Evolutionary conservation across 176 grass and related monocot genomes (phyloP), one percentile per base, ranked within the genome.

Genomic region (Avena sativa): DNA sequence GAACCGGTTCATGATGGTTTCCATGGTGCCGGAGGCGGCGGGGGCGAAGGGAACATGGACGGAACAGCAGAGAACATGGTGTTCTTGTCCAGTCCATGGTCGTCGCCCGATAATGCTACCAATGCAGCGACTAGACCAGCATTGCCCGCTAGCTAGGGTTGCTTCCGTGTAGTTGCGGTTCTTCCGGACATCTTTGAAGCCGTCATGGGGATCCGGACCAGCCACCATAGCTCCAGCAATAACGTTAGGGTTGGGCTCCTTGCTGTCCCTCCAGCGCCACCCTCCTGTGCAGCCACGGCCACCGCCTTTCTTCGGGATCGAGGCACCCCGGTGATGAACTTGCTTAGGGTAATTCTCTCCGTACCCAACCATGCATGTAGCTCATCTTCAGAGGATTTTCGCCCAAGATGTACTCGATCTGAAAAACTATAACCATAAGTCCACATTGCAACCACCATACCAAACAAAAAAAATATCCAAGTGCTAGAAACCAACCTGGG

Each of bases 331-430:
- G 46, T 98, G 96, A 89, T 98, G 93, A 76, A 95, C 96, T 76
- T 81, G 93, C 89, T 95, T 95, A 28, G 96, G 96, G 66, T 92
- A 95, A 65, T 48, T 90, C 0, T 78, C 86, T 70, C 92, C 88
- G 2, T 86, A 92, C 52, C 96, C 96, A 49, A 98, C 93, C 40
- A 98, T 86, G 60, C 28, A 30, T 30, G 28, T 95, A 95, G 58
- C 93, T 98, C 96, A 95, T 95, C 89, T 98, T 95, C 75, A 86
- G 72, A 62, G 92, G 96, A 79, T 98, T 98, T 71, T 98, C 95
- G 20, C 96, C 96, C n/a, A 98, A 81, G 70, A 98, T 89, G 70
- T 98, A 98, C 60, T 94, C 81, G 10, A 98, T 88, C 96, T 98
- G 71, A 61, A 56, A 84, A 87, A 44, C 72, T 71, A 89, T 30